phyloP scores from a whole-genome alignment of 2,329 filamentous ascomycete species.

The Verticillium nubilum region DNA sequence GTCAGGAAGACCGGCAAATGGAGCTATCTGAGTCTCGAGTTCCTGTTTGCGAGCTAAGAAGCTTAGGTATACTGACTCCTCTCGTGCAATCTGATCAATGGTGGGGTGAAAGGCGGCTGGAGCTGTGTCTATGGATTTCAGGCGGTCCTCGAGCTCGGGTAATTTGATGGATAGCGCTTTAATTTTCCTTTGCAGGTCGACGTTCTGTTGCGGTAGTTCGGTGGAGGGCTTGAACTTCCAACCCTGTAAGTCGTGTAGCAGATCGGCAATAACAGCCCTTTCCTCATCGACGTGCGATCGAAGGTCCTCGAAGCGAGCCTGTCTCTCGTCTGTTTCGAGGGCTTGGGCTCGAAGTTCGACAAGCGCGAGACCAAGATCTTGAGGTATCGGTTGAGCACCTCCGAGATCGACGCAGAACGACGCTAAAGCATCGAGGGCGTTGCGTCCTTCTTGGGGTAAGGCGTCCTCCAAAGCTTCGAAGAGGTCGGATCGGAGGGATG shows the following conservation, averaged over 20 bases:
- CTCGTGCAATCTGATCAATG: constrained; percentile 51
- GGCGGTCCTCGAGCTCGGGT: constrained; percentile 58
- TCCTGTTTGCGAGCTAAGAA: constrained; percentile 53
- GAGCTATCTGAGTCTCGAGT: constrained; percentile 56
- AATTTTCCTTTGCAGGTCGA: constrained; percentile 65
- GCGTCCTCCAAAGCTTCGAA: constrained; percentile 48
- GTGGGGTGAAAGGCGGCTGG: constrained; percentile 34
- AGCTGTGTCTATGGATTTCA: constrained; percentile 32
- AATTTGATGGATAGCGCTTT: constrained; percentile 63
- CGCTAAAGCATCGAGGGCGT: constrained; percentile 54
- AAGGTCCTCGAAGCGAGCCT: constrained; percentile 49
- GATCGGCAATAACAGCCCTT: constrained; percentile 27
- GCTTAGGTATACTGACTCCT: constrained; percentile 53
- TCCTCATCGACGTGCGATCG: constrained; percentile 50
- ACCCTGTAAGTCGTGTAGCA: constrained; percentile 36
- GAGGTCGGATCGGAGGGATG: constrained; percentile 28
- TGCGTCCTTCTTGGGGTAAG: constrained; percentile 48
- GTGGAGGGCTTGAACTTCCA: constrained; percentile 48
- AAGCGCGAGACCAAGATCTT: constrained; percentile 45
- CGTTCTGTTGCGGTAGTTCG: constrained; percentile 63
- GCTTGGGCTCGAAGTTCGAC: constrained; percentile 50
- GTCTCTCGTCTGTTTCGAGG: constrained; percentile 50
- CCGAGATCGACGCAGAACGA: constrained; percentile 44
- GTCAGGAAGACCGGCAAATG: constrained; percentile 68
- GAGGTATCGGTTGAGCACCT: constrained; percentile 40